These are phyloP conservation scores for Phaseolus lunatus DNA, from an alignment of 306 rosid genomes.

Conservation along the genomic window DNA sequence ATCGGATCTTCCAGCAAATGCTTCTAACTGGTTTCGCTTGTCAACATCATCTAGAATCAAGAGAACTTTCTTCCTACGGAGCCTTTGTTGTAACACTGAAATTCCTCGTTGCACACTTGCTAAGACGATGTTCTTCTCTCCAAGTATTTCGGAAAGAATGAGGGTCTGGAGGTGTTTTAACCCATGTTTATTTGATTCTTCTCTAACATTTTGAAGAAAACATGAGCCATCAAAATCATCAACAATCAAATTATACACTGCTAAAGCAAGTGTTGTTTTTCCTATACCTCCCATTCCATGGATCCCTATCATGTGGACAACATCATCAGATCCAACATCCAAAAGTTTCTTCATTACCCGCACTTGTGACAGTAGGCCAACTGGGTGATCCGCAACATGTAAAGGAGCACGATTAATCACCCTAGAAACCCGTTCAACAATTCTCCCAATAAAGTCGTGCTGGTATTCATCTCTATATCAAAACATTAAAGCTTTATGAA, in stretches of 20 bases:
- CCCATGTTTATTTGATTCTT: background rate
- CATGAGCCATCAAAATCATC: background rate
- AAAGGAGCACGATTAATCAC: background rate
- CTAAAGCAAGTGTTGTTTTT: background rate
- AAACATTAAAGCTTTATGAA: background rate
- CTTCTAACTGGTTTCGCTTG: background rate
- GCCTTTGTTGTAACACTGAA: background rate
- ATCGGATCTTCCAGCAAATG: background rate
- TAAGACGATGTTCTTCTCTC: background rate
- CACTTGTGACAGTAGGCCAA: conserved; percentile 28
- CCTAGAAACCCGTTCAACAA: background rate
- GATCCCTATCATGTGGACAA: conserved; percentile 32
- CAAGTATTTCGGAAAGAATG: conserved; percentile 21
- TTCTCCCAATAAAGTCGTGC: background rate
- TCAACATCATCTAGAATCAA: background rate
- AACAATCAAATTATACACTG: background rate
- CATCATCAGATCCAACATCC: background rate
- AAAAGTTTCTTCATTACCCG: conserved; percentile 1
- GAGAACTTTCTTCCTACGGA: background rate
- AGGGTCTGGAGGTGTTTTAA: conserved; percentile 34
- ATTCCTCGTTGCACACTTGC: background rate
- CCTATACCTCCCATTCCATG: conserved; percentile 38
- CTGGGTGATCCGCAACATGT: conserved; percentile 28
- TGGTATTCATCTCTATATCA: conserved; percentile 13
- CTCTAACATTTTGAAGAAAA: background rate